Evolutionary conservation across 768 basidiomycete species (phyloP).

Genomic region (Pleurotus ostreatus): DNA sequence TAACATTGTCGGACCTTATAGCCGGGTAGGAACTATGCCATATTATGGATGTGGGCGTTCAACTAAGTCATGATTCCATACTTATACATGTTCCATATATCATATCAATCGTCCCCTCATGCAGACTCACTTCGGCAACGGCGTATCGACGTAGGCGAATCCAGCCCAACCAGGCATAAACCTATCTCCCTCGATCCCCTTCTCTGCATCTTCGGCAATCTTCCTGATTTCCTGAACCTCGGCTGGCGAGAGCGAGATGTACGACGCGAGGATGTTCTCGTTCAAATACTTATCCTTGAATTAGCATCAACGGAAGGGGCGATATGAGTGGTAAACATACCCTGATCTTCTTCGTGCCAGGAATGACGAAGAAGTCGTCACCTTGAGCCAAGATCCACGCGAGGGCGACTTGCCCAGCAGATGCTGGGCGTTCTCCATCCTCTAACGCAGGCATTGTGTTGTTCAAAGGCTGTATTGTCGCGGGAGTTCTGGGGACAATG

Average conservation of each 20-base stretch:
- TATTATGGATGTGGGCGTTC: no score
- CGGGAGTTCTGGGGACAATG: neutral
- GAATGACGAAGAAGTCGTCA: conserved; percentile 38
- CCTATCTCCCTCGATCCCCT: conserved; percentile 21
- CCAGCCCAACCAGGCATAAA: conserved; percentile 15
- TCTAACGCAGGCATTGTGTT: conserved; percentile 13
- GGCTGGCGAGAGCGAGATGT: conserved; percentile 28
- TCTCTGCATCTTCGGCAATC: conserved; percentile 30
- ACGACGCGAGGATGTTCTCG: conserved; percentile 38
- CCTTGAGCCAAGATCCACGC: conserved; percentile 46
- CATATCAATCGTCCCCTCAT: no score
- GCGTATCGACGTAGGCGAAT: conserved; percentile 13
- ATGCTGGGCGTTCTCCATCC: conserved; percentile 16
- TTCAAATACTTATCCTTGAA: conserved; percentile 27
- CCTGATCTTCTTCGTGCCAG: conserved; percentile 36
- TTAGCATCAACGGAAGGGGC: neutral
- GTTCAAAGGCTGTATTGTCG: conserved; percentile 9
- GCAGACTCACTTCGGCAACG: neutral
- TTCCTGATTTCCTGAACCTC: conserved; percentile 32
- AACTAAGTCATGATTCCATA: no score
- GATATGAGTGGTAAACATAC: conserved; percentile 12
- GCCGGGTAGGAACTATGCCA: no score
- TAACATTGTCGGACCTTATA: no score
- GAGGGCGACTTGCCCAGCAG: conserved; percentile 38
- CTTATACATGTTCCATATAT: no score